A percentile compares a stretch with the other conserved stretches of the same genome.
Evolutionary conservation across 352 stramenopile species (phyloP).

Genomic region (Globisporangium cederbergense): DNA sequence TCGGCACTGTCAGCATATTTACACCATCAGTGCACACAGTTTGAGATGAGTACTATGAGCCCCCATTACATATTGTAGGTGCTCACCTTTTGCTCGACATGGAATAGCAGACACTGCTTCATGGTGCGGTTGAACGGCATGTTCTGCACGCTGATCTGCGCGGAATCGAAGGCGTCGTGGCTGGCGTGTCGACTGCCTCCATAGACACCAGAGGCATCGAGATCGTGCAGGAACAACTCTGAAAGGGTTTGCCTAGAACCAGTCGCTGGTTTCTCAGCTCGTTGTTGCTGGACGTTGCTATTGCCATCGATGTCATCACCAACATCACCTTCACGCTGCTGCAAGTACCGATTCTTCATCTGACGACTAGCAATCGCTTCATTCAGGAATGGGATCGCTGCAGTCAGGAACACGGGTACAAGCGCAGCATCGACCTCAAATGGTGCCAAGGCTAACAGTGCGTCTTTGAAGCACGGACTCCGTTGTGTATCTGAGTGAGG

Average conservation of each 20-base stretch:
- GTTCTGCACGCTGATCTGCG: conserved; percentile 18
- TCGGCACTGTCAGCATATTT: conserved; percentile 35
- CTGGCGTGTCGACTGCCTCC: not conserved
- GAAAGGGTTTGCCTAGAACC: not conserved
- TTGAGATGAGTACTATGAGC: not conserved
- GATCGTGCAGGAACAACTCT: conserved; percentile 10
- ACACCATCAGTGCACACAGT: not conserved
- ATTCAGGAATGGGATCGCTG: conserved; percentile 31
- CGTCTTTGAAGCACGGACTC: conserved; percentile 39
- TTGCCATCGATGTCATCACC: not conserved
- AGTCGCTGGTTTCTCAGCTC: not conserved
- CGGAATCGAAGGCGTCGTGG: not conserved
- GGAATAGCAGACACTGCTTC: conserved; percentile 28
- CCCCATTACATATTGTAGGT: not conserved
- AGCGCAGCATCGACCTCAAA: conserved; percentile 33
- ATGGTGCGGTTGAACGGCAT: conserved; percentile 38
- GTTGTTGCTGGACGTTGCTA: not conserved
- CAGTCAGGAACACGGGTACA: conserved; percentile 45
- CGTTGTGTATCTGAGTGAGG: conserved; percentile 17
- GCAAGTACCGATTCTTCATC: conserved; percentile 58
- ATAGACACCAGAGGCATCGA: conserved; percentile 5
- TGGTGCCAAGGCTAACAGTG: conserved; percentile 34
- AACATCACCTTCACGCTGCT: conserved; percentile 11
- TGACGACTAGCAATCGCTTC: conserved; percentile 60
- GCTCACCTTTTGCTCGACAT: conserved; percentile 33